Evolutionary conservation across 371 early-diverging fungal genomes (phyloP).

Genomic region (Mortierella sp.): DNA sequence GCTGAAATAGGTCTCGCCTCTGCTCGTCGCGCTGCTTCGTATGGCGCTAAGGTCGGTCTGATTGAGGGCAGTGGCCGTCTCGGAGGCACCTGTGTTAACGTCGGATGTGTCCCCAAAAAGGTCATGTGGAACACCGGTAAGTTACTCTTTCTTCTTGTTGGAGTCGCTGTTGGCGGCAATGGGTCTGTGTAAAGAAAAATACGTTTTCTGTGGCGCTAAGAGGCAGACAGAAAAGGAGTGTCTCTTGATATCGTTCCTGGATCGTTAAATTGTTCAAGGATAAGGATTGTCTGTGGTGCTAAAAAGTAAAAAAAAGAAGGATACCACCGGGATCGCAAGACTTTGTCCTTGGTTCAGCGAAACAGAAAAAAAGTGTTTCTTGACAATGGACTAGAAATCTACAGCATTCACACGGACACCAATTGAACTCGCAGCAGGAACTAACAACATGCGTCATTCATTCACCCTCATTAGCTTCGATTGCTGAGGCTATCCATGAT

Average conservation of each 20-base stretch:
- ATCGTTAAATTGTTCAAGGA: no score
- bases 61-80: slow-evolving; percentile 88
- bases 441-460: no score
- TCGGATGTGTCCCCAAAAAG: slow-evolving; percentile 99
- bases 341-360: neutral
- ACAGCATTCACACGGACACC: no score
- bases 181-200: neutral
- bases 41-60: slow-evolving; percentile 93
- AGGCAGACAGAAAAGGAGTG: no score
- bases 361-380: neutral
- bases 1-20: slow-evolving; percentile 78
- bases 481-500: slow-evolving; percentile 90
- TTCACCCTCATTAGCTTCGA: slow-evolving; percentile 67
- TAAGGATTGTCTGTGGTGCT: no score
- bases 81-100: slow-evolving; percentile 98
- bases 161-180: neutral
- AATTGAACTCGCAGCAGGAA: no score
- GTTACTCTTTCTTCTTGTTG: neutral
- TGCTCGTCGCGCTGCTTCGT: slow-evolving; percentile 93
- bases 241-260: neutral
- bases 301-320: no score
- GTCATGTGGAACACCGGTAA: slow-evolving; percentile 95
- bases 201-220: no score
- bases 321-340: no score
- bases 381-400: neutral